Conservation (phyloP, 495 filamentous ascomycete species). For the Eremomyces bilateralis region DNA sequence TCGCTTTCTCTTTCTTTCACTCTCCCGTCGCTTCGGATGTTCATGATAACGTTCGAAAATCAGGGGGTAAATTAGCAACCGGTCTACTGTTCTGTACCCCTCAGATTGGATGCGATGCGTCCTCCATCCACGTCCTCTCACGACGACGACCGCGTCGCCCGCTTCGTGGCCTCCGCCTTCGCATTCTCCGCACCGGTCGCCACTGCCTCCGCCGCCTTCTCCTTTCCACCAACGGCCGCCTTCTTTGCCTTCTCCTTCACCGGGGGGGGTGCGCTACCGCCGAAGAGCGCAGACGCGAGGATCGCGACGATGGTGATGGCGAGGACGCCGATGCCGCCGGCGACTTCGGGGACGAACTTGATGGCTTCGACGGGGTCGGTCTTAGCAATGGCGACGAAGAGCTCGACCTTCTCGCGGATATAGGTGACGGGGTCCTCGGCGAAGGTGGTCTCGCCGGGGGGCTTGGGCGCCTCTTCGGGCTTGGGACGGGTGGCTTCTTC, state of each 20-base stretch:
- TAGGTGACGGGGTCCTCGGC: conserved; percentile 76
- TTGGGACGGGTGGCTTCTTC: conserved; percentile 72
- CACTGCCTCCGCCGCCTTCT: conserved; percentile 52
- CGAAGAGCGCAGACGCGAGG: conserved; percentile 33
- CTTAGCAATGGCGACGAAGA: conserved; percentile 69
- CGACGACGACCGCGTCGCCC: conserved; percentile 24
- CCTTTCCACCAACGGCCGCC: conserved; percentile 48
- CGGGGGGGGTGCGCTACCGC: conserved; percentile 30
- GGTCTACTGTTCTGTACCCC: too few species aligned
- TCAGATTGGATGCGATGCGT: too few species aligned
- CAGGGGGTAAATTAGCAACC: too few species aligned
- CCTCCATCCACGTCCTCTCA: too few species aligned
- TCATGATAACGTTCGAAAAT: too few species aligned
- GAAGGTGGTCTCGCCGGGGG: conserved; percentile 65
- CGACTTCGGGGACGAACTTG: conserved; percentile 80
- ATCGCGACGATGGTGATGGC: conserved; percentile 43
- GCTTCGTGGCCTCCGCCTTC: conserved; percentile 35
- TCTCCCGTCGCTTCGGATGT: too few species aligned
- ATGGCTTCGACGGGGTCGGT: conserved; percentile 74
- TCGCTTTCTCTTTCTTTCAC: too few species aligned
- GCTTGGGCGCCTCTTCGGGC: conserved; percentile 36
- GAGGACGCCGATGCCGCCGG: conserved; percentile 48
- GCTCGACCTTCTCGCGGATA: conserved; percentile 76
- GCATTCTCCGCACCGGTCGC: conserved; percentile 32
- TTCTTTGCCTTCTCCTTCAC: conserved; percentile 48